Evolutionary conservation across 2,329 filamentous ascomycete genomes (phyloP), one percentile per base, ranked within the genome.

Genomic region (Penicillium sp.): DNA sequence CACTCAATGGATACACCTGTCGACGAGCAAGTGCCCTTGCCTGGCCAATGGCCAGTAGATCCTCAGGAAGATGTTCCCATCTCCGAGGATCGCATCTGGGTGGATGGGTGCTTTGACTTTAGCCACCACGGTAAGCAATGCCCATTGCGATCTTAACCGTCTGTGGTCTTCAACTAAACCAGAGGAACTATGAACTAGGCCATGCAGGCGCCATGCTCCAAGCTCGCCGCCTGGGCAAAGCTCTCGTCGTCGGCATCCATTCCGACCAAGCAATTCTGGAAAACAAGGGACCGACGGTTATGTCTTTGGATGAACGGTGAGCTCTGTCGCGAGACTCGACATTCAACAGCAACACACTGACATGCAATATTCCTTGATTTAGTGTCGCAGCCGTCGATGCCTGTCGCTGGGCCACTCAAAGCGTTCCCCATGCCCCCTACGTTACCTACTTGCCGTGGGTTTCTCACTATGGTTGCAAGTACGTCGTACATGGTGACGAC

Each of bases 41-140:
- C 78, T 27, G 86, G 86, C 54, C 70, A 85, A 64, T 88, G 86
- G 86, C 86, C 86, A n/a, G 84, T 86, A 40, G 84, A 83, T 65
- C 86, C 86, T 11, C 86, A 88, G 73, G 78, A 87, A 41, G 83
- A 86, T 70, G 73, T 84, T 43, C 72, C 79, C 2, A 80, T 88
- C 49, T 79, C 77, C 27, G 83, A 89, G 58, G 87, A 90, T 69
- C 88, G 94, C 66, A 91, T 99, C 70, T 99, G 96, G 96, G 90
- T 99, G 27, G 95, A 99, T 75, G 95, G 95, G 63, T 99, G 95
- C 83, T 99, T 97, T 80, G 95, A 99, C 81, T 99, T 99, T 79
- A 96, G 93, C 79, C 95, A 99, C 76, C 95, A 98, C 75, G 95
- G 91, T 92, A 77, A 66, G 79, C 46, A 66, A 79, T 43, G 44